These are phyloP conservation scores for Phytophthora aleatoria DNA, from an alignment of 352 stramenopile species.

Conservation along the genomic window DNA sequence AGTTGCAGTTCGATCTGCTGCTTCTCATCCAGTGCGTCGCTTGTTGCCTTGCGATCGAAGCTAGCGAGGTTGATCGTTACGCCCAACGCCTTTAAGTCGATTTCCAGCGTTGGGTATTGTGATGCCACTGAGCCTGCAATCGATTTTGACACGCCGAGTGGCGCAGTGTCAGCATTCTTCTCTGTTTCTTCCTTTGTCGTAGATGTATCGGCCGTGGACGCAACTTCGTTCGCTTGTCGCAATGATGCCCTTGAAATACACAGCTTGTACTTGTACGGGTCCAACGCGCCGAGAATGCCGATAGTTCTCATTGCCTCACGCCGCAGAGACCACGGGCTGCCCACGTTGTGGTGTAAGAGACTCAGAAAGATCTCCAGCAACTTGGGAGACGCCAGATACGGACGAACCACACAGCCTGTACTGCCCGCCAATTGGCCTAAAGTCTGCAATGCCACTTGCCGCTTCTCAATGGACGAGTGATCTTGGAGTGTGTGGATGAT, in stretches of 20 bases:
- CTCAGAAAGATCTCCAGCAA: conserved; percentile 94
- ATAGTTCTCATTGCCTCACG: conserved; percentile 97
- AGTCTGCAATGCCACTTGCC: conserved; percentile 95
- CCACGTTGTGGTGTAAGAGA: conserved; percentile 92
- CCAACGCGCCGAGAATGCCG: conserved; percentile 94
- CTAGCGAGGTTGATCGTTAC: conserved; percentile 58
- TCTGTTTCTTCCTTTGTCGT: conserved; percentile 20
- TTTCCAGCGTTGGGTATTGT: conserved; percentile 52
- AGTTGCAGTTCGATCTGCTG: conserved; percentile 88
- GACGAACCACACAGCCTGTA: conserved; percentile 93
- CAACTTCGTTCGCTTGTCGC: conserved; percentile 70
- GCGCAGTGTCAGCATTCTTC: conserved; percentile 14
- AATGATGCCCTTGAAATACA: conserved; percentile 73
- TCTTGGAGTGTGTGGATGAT: conserved; percentile 97
- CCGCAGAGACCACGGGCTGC: conserved; percentile 91
- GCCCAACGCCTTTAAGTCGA: conserved; percentile 68
- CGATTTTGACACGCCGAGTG: conserved; percentile 23
- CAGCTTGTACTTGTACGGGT: conserved; percentile 96
- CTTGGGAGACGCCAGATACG: conserved; percentile 96
- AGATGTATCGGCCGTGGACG: conserved; percentile 34
- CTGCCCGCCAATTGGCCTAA: conserved; percentile 94
- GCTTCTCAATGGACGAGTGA: conserved; percentile 95
- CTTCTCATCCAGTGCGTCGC: conserved; percentile 81
- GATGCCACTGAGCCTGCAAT: conserved; percentile 19
- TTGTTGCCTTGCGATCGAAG: conserved; percentile 57